Percentiles rank a stretch among this genome's conserved stretches.
These are phyloP conservation scores for Triglochin maritima DNA, from an alignment of 106 monocot species.

Conservation along the genomic window DNA sequence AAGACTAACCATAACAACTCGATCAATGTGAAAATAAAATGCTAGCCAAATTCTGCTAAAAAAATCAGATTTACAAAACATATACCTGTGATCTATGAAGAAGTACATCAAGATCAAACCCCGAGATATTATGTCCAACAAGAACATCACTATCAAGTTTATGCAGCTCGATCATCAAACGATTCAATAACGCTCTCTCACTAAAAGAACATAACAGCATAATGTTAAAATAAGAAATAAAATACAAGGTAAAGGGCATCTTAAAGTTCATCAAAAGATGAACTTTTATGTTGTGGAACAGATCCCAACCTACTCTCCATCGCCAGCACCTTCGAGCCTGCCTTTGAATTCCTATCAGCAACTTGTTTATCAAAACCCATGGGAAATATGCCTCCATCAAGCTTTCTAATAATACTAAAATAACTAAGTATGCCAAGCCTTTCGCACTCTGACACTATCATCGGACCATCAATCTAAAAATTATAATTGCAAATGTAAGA, in stretches of 20 bases:
- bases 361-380: conserved; percentile 64
- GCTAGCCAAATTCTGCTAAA: background rate
- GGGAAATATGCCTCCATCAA: conserved; percentile 87
- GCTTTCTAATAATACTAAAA: conserved; percentile 81
- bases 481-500: background rate
- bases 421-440: conserved; percentile 48
- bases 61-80: background rate
- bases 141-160: conserved; percentile 89
- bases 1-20: background rate
- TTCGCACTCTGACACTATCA: conserved; percentile 66
- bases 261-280: background rate
- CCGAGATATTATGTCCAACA: conserved; percentile 97
- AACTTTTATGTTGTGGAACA: background rate
- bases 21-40: background rate
- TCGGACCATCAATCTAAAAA: conserved; percentile 82
- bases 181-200: conserved; percentile 89
- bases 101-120: conserved; percentile 97
- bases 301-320: conserved; percentile 64
- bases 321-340: conserved; percentile 42
- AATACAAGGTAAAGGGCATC: background rate
- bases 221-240: background rate
- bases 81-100: conserved; percentile 90
- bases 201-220: conserved; percentile 21
- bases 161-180: conserved; percentile 86
- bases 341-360: conserved; percentile 53